Conservation (phyloP, 2,329 filamentous ascomycete genomes). For the Hymenoscyphus fraxineus region DNA sequence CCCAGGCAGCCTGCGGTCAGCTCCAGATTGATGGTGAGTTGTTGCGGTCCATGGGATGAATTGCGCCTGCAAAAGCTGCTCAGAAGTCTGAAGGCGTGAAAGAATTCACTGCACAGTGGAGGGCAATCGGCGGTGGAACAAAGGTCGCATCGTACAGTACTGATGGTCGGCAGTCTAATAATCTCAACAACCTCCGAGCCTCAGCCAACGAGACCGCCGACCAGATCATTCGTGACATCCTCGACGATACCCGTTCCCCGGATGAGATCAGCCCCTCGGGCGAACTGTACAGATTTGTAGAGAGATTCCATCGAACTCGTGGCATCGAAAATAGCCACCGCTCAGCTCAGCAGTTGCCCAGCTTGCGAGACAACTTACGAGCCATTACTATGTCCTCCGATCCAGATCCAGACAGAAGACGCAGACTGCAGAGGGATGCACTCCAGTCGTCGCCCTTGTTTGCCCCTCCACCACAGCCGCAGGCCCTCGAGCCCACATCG, state of each 20-base stretch:
- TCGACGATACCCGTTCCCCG: conserved; percentile 37
- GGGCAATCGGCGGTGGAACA: neutral
- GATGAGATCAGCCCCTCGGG: conserved; percentile 41
- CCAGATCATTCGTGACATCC: conserved; percentile 38
- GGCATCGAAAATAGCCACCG: conserved; percentile 15
- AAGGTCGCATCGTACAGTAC: neutral
- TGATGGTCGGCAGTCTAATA: conserved; percentile 26
- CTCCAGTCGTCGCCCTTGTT: conserved; percentile 26
- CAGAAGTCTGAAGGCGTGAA: neutral
- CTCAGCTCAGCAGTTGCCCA: conserved; percentile 25
- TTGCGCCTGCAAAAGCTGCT: neutral
- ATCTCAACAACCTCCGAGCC: conserved; percentile 29
- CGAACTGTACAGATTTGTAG: conserved; percentile 43
- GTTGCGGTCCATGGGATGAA: neutral
- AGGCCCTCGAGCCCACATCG: conserved; percentile 5
- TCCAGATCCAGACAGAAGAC: conserved; percentile 22
- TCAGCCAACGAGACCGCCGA: conserved; percentile 29
- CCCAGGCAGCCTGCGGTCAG: neutral
- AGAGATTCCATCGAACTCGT: conserved; percentile 37
- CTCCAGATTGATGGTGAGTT: conserved; percentile 1
- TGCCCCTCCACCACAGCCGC: conserved; percentile 22
- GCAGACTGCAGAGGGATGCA: conserved; percentile 17
- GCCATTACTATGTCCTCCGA: conserved; percentile 28
- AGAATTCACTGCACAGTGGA: neutral
- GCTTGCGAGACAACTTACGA: conserved; percentile 16